Conservation (phyloP, 2,329 filamentous ascomycete genomes). For the Fusarium mexicanum region DNA sequence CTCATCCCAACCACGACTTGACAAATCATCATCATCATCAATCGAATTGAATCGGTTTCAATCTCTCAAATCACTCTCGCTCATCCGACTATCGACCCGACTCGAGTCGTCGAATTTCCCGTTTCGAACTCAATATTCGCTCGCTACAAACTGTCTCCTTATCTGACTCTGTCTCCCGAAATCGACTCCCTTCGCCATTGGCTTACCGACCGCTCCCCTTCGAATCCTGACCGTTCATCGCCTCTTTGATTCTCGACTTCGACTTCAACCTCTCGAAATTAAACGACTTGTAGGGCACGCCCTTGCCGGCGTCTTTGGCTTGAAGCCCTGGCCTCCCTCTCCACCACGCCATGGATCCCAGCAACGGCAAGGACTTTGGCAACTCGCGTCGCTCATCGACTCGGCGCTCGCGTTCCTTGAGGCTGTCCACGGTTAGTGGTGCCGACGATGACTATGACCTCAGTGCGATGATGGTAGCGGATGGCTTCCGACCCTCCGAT, state of each 20-base stretch:
- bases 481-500: slow-evolving; percentile 59
- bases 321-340: slow-evolving; percentile 33
- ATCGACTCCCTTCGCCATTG: slow-evolving; percentile 19
- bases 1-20: slow-evolving; percentile 25
- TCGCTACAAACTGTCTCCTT: slow-evolving; percentile 11
- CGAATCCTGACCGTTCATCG: slow-evolving; percentile 7
- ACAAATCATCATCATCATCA: slow-evolving; percentile 9
- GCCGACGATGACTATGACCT: slow-evolving; percentile 60
- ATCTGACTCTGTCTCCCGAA: background rate
- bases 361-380: slow-evolving; percentile 51
- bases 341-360: slow-evolving; percentile 52
- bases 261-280: slow-evolving; percentile 29
- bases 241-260: slow-evolving; percentile 27
- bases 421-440: slow-evolving; percentile 46
- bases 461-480: slow-evolving; percentile 61
- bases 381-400: slow-evolving; percentile 56
- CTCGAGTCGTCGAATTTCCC: background rate
- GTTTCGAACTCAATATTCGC: slow-evolving; percentile 2
- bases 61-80: slow-evolving; percentile 13
- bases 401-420: slow-evolving; percentile 55
- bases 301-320: slow-evolving; percentile 41
- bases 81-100: background rate
- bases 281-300: slow-evolving; percentile 37
- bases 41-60: background rate
- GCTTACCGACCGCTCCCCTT: slow-evolving; percentile 17